Percentiles rank a stretch among this genome's conserved stretches.
phyloP scores from a whole-genome alignment of 2,329 filamentous ascomycete genomes.

The Talaromyces sp. region DNA sequence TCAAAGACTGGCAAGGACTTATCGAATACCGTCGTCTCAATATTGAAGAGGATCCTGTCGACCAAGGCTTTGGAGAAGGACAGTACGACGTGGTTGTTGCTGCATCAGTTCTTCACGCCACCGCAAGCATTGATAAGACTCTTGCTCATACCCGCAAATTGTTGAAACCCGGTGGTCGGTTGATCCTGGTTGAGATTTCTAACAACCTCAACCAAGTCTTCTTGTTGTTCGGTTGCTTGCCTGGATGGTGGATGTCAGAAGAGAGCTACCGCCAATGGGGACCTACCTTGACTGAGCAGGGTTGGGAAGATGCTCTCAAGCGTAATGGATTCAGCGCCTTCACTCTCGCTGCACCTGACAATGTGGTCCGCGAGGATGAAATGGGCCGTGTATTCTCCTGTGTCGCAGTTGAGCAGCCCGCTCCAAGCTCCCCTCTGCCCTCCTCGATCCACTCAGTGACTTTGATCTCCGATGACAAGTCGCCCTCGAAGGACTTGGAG shows the following conservation, averaged over 20 bases:
- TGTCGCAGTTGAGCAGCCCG: not conserved
- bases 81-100: constrained; percentile 29
- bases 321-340: not conserved
- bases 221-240: constrained; percentile 26
- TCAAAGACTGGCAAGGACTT: not conserved
- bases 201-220: constrained; percentile 9
- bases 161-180: constrained; percentile 37
- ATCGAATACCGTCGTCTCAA: constrained; percentile 24
- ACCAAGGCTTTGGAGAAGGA: constrained; percentile 23
- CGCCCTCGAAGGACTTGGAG: not conserved
- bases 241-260: constrained; percentile 35
- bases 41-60: constrained; percentile 18
- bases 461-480: not conserved
- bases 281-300: not conserved
- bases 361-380: not conserved
- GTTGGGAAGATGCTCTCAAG: not conserved
- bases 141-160: constrained; percentile 20
- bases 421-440: not conserved
- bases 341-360: not conserved
- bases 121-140: constrained; percentile 16
- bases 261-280: not conserved
- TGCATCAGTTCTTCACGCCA: constrained; percentile 29
- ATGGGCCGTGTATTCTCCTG: not conserved
- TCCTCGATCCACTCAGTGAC: not conserved
- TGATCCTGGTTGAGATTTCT: constrained; percentile 41